A percentile compares a stretch with the other conserved stretches of the same genome.
These are phyloP conservation scores for Pseudophaeomoniella oleicola DNA, from an alignment of 2,329 filamentous ascomycete genomes.

Conservation along the genomic window DNA sequence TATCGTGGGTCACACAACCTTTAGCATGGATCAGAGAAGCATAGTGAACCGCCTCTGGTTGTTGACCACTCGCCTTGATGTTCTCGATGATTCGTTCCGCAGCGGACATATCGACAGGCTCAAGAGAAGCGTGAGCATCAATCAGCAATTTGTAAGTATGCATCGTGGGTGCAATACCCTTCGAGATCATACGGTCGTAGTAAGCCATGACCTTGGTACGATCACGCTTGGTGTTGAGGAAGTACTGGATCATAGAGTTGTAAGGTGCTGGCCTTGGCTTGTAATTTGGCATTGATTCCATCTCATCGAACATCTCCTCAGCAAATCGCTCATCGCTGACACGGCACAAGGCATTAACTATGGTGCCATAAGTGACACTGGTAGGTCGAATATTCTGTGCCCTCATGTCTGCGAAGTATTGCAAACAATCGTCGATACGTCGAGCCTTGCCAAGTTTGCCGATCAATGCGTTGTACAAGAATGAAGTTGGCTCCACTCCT, in stretches of 20 bases:
- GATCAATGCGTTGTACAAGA: conserved; percentile 95
- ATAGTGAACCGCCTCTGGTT: conserved; percentile 86
- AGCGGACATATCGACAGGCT: conserved; percentile 76
- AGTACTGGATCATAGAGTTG: conserved; percentile 99
- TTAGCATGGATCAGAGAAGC: conserved; percentile 91
- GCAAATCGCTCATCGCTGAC: conserved; percentile 97
- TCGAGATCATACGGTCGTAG: conserved; percentile 84
- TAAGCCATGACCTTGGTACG: conserved; percentile 86
- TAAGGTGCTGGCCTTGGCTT: conserved; percentile 94
- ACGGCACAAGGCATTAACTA: conserved; percentile 93
- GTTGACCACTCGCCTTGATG: conserved; percentile 59
- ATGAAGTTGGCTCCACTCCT: conserved; percentile 89
- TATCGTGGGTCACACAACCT: conserved; percentile 84
- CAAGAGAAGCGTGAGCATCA: conserved; percentile 85
- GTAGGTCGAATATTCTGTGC: conserved; percentile 83
- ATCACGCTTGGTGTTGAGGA: conserved; percentile 92
- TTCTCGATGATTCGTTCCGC: conserved; percentile 70
- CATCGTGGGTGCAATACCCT: conserved; percentile 76
- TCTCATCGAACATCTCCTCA: conserved; percentile 95
- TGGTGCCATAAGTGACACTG: conserved; percentile 93
- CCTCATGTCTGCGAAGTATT: conserved; percentile 98
- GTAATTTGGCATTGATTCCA: conserved; percentile 98
- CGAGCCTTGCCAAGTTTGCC: conserved; percentile 96
- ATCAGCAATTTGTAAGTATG: conserved; percentile 97
- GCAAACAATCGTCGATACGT: conserved; percentile 93